Conservation (phyloP, 225 moss, liverwort and hornwort genomes). For the Polytrichum commune region DNA sequence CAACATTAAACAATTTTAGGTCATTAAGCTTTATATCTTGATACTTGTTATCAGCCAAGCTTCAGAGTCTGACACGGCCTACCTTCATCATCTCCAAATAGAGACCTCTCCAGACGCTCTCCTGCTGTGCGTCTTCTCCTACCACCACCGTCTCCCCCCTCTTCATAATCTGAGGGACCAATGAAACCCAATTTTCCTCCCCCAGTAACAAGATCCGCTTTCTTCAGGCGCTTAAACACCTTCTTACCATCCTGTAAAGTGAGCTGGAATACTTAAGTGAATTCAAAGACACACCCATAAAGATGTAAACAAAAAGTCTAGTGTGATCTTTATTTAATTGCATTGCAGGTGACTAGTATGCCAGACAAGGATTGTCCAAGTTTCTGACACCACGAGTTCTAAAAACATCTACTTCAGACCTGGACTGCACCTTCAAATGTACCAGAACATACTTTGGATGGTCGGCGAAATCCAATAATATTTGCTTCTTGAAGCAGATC, state of each 20-base stretch:
- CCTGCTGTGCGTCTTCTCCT: constrained; percentile 93
- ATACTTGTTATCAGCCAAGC: too few species aligned
- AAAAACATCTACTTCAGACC: not conserved
- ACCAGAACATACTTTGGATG: constrained; percentile 58
- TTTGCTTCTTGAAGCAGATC: constrained; percentile 95
- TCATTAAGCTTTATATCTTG: too few species aligned
- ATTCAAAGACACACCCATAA: too few species aligned
- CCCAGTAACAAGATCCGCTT: constrained; percentile 67
- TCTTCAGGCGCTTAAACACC: constrained; percentile 92
- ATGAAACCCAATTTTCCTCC: constrained; percentile 60
- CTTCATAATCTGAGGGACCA: constrained; percentile 86
- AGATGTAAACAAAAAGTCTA: too few species aligned
- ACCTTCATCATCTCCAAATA: constrained; percentile 99
- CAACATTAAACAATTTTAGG: too few species aligned
- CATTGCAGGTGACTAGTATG: too few species aligned
- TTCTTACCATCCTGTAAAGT: constrained; percentile 72
- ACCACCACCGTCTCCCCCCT: constrained; percentile 77
- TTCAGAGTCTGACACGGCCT: constrained; percentile 5
- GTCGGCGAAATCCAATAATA: constrained; percentile 85
- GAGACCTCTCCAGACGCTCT: constrained; percentile 81
- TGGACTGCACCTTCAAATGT: not conserved
- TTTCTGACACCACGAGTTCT: too few species aligned
- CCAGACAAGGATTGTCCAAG: too few species aligned
- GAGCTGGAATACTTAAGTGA: not conserved
- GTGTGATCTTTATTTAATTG: too few species aligned